These are phyloP conservation scores for Corymbia calophylla DNA, from an alignment of 441 rosid genomes.

Conservation along the genomic window DNA sequence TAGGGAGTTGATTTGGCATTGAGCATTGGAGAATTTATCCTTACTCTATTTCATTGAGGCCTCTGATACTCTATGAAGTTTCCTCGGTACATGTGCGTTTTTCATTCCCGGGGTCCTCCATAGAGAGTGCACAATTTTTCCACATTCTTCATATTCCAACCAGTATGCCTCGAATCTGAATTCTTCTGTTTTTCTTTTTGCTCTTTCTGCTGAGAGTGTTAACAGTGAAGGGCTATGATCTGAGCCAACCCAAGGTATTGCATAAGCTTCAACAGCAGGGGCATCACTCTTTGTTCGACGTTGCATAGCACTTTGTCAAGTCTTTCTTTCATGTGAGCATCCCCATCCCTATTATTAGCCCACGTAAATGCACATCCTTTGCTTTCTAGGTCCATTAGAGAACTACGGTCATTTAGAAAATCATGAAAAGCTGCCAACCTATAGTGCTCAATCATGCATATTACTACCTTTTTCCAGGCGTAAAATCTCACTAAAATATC, in stretches of 20 bases:
- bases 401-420: background rate
- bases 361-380: background rate
- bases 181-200: background rate
- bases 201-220: background rate
- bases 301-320: no score
- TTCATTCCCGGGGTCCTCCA: background rate
- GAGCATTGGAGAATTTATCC: background rate
- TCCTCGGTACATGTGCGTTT: background rate
- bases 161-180: background rate
- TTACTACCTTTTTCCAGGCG: background rate
- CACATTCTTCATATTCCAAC: background rate
- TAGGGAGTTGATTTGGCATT: background rate
- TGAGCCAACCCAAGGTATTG: background rate
- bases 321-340: no score
- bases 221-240: no score
- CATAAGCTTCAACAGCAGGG: background rate
- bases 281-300: background rate
- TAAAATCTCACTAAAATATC: no score
- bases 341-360: background rate
- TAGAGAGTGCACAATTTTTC: background rate
- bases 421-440: background rate
- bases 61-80: background rate
- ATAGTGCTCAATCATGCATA: background rate
- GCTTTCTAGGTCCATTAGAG: background rate
- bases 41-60: background rate